phyloP scores from a whole-genome alignment of 179 eudicot species.

The Carnegiea gigantea region DNA sequence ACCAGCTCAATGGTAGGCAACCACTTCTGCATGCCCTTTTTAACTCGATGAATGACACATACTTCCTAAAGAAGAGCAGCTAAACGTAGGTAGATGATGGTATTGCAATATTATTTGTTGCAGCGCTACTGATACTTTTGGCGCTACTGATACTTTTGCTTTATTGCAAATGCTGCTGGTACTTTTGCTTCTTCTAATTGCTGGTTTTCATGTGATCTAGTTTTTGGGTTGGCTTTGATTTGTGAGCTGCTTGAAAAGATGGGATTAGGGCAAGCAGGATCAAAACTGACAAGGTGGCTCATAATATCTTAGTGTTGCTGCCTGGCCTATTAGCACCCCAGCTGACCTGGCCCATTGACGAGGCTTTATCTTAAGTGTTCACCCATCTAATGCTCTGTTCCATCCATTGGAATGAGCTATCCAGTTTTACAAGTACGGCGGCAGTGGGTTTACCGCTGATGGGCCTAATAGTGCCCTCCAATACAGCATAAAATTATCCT shows the following conservation, averaged over 20 bases:
- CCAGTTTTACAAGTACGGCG: not conserved
- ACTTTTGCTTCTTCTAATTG: not conserved
- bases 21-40: not conserved
- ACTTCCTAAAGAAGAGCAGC: not conserved
- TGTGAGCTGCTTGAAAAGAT: too few relatives aligned
- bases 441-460: not conserved
- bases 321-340: not conserved
- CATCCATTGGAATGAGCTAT: not conserved
- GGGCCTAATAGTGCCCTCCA: not conserved
- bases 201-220: not conserved
- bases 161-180: not conserved
- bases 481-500: not conserved
- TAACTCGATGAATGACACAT: not conserved
- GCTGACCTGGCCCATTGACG: not conserved
- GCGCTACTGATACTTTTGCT: not conserved
- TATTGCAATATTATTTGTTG: too few relatives aligned
- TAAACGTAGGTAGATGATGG: not conserved
- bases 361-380: not conserved
- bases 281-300: too few relatives aligned
- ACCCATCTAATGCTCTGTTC: not conserved
- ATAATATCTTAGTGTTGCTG: not conserved
- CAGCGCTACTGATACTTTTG: not conserved
- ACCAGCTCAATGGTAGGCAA: too few relatives aligned
- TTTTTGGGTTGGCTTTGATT: not conserved
- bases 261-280: too few relatives aligned